Conservation (phyloP, 2,329 filamentous ascomycete species). For the Neonectria magnoliae region DNA sequence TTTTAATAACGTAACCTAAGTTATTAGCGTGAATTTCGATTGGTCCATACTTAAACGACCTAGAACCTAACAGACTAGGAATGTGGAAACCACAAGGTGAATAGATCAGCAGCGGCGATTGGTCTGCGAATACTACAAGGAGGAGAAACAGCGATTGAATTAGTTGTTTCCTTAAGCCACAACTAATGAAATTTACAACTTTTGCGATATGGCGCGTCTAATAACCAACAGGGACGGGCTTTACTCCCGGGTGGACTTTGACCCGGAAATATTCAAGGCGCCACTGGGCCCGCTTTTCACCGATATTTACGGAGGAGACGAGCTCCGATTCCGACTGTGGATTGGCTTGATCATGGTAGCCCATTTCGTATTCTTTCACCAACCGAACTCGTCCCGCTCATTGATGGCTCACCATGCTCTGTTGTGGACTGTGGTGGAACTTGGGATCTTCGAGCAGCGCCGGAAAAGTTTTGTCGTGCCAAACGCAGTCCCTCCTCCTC, state of each 20-base stretch:
- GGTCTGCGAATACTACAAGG: not conserved
- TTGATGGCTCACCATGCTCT: not conserved
- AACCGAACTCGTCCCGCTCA: not conserved
- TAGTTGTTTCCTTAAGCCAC: not conserved
- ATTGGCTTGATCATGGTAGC: not conserved
- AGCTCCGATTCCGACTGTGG: slow-evolving; percentile 4
- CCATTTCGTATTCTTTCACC: not conserved
- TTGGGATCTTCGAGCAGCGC: not conserved
- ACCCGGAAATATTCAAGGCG: not conserved
- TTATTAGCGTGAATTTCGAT: not conserved
- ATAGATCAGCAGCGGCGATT: not conserved
- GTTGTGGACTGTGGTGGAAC: slow-evolving; percentile 1
- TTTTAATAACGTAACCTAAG: not conserved
- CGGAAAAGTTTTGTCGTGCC: not conserved
- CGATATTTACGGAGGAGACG: not conserved
- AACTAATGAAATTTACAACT: not conserved
- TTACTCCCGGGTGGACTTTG: not conserved
- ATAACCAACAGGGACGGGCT: not conserved
- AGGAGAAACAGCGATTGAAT: not conserved
- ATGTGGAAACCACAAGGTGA: not conserved
- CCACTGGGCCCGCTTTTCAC: not conserved
- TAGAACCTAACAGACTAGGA: not conserved
- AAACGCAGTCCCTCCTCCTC: not conserved
- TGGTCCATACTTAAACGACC: not conserved
- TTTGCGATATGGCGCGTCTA: not conserved